Conservation (phyloP, 129 eudicot species). For the Gnaphalium uliginosum region DNA sequence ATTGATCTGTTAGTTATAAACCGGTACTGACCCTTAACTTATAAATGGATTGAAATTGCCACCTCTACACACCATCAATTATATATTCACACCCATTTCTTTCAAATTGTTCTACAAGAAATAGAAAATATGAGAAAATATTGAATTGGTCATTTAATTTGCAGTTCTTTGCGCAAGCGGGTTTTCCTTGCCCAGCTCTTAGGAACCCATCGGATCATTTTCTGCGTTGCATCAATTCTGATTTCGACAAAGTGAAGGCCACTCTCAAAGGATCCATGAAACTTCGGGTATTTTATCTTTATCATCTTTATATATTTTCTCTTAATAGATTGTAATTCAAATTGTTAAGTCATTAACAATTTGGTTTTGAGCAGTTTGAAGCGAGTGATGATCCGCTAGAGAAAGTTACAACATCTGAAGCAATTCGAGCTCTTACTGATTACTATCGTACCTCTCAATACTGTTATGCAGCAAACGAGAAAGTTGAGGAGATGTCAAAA, state of each 20-base stretch:
- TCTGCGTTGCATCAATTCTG: slow-evolving; percentile 91
- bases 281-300: slow-evolving; percentile 59
- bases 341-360: neutral
- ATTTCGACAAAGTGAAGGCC: slow-evolving; percentile 97
- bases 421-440: slow-evolving; percentile 68
- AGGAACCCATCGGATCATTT: slow-evolving; percentile 98
- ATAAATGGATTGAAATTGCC: no score
- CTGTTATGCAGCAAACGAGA: slow-evolving; percentile 60
- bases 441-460: slow-evolving; percentile 71
- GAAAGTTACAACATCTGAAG: slow-evolving; percentile 83
- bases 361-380: slow-evolving; percentile 54
- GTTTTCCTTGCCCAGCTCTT: slow-evolving; percentile 95
- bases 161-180: slow-evolving; percentile 97
- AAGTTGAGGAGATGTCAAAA: slow-evolving; percentile 82
- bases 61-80: no score
- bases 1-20: no score
- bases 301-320: neutral
- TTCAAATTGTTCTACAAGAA: no score
- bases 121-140: no score
- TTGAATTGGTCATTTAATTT: neutral
- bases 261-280: slow-evolving; percentile 98
- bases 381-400: slow-evolving; percentile 87
- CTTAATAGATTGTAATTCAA: neutral
- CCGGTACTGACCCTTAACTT: no score
- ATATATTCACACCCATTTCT: no score